phyloP scores from a whole-genome alignment of 495 filamentous ascomycete species.

The Penicillium goetzii region DNA sequence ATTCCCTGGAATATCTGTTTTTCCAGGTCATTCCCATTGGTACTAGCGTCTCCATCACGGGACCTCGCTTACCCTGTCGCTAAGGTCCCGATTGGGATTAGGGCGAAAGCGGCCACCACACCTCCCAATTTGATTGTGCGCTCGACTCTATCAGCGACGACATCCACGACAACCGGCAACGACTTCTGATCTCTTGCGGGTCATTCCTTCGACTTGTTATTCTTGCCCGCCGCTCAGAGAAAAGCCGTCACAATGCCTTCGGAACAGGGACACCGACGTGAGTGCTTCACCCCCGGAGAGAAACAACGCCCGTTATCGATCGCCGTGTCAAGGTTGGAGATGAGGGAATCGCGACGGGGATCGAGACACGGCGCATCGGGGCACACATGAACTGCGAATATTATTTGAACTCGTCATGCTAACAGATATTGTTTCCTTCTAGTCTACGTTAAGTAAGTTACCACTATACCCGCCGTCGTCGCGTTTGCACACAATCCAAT shows the following conservation, averaged over 20 bases:
- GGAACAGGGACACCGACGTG: slow-evolving; percentile 82
- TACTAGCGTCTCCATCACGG: slow-evolving; percentile 40
- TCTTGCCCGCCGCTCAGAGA: slow-evolving; percentile 53
- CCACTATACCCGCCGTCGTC: slow-evolving; percentile 24
- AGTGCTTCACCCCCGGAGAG: slow-evolving; percentile 47
- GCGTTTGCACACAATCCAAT: slow-evolving; percentile 31
- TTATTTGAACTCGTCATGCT: slow-evolving; percentile 35
- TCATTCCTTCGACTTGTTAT: slow-evolving; percentile 55
- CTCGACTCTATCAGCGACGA: slow-evolving; percentile 52
- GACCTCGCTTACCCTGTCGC: slow-evolving; percentile 50
- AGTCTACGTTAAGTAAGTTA: slow-evolving; percentile 94
- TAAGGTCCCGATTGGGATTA: slow-evolving; percentile 47
- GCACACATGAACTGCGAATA: slow-evolving; percentile 14
- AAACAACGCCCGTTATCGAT: slow-evolving; percentile 16
- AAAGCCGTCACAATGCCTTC: slow-evolving; percentile 73
- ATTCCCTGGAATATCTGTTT: slow-evolving; percentile 18
- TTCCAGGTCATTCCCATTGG: slow-evolving; percentile 18
- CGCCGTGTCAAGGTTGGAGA: slow-evolving; percentile 12
- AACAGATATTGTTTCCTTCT: slow-evolving; percentile 38
- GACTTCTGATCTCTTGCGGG: slow-evolving; percentile 53
- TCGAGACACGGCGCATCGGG: slow-evolving; percentile 21
- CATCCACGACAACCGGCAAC: slow-evolving; percentile 55
- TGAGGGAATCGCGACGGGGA: not conserved
- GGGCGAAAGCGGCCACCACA: slow-evolving; percentile 46
- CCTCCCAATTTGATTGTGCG: slow-evolving; percentile 53